Evolutionary conservation across 2,329 filamentous ascomycete genomes (phyloP).

Genomic region (Purpureocillium lavendulum): DNA sequence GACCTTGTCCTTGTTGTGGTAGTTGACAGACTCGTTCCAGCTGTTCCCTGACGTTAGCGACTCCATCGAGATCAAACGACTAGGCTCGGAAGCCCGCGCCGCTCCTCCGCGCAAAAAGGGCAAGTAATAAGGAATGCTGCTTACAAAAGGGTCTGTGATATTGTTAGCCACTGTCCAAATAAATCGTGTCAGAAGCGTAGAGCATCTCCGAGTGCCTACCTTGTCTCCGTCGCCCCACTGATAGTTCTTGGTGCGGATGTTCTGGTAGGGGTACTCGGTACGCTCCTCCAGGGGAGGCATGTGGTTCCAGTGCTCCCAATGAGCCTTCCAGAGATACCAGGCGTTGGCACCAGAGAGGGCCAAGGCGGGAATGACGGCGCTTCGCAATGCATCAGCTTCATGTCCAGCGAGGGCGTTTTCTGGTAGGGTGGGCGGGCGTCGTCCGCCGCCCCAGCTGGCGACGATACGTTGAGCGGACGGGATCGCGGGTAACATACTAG

Average conservation of each 20-base stretch:
- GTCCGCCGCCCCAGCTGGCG: neutral
- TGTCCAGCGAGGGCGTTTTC: too few species aligned
- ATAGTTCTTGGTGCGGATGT: slow-evolving; percentile 94
- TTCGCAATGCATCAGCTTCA: slow-evolving; percentile 26
- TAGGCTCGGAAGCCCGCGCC: neutral
- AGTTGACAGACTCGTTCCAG: slow-evolving; percentile 95
- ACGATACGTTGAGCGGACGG: neutral
- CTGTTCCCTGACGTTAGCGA: slow-evolving; percentile 28
- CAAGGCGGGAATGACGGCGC: slow-evolving; percentile 67
- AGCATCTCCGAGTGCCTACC: slow-evolving; percentile 36
- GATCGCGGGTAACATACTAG: slow-evolving; percentile 59
- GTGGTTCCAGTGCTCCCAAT: slow-evolving; percentile 94
- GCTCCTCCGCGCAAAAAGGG: too few species aligned
- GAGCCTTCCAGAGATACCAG: slow-evolving; percentile 85
- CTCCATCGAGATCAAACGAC: neutral
- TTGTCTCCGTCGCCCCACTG: slow-evolving; percentile 94
- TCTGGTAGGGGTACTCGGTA: slow-evolving; percentile 92
- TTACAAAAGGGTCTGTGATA: slow-evolving; percentile 44
- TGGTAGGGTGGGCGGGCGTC: too few species aligned
- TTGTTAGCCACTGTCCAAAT: slow-evolving; percentile 15
- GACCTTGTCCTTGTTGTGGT: slow-evolving; percentile 85
- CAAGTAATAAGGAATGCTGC: slow-evolving; percentile 7
- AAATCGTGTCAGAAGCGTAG: neutral
- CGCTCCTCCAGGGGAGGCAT: slow-evolving; percentile 83
- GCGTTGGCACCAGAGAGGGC: slow-evolving; percentile 71